Evolutionary conservation across 192 early-diverging fungal species (phyloP), one percentile per base, ranked within the genome.

Genomic region (Borealophlyctis nickersoniae): DNA sequence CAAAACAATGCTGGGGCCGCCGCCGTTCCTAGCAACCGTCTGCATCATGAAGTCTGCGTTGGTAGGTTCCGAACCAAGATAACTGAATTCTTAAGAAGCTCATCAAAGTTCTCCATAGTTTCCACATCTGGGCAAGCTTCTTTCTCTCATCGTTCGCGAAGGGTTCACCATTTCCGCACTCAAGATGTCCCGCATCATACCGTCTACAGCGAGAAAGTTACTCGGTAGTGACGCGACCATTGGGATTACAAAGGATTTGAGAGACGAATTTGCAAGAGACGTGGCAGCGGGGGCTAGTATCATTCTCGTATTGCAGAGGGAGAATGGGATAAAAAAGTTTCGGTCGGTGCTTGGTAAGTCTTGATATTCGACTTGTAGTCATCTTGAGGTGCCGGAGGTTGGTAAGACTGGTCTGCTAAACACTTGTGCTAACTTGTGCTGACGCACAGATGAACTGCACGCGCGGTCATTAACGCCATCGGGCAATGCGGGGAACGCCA

Each of bases 1-100:
- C 4, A 33, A 48, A 33, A 66, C 65, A 4, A 29, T 66, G 23
- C 23, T 34, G 11, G 65, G 49, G 14, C 55, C 57, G 45, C 22
- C 65, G 22, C 33, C 65, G n/a, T 58, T 58, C 24, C 27, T 66
- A 22, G 30, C 35, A 23, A 66, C 65, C 35, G 32, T 66, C 33
- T 58, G 56, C 29, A 49, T 66, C 27, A 28, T 66, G 24, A 56
- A 62, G 60, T 49, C 49, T 51, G n/a, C 24, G 26, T 7, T 14
- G 60, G 60, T 62, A 62, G 19, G 60, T 59, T 36, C 45, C 31
- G 52, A 23, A 5, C 27, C n/a, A n/a, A n/a, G n/a, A 27, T 24
- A 5, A 23, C 23, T 53, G 52, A 16, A 7, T 9, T 53, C 27
- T 9, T 16, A 23, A 33, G 31, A 32, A 4, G 9, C 52, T 53